These are phyloP conservation scores for Carpinus fangiana DNA, from an alignment of 306 rosid genomes.

Conservation along the genomic window DNA sequence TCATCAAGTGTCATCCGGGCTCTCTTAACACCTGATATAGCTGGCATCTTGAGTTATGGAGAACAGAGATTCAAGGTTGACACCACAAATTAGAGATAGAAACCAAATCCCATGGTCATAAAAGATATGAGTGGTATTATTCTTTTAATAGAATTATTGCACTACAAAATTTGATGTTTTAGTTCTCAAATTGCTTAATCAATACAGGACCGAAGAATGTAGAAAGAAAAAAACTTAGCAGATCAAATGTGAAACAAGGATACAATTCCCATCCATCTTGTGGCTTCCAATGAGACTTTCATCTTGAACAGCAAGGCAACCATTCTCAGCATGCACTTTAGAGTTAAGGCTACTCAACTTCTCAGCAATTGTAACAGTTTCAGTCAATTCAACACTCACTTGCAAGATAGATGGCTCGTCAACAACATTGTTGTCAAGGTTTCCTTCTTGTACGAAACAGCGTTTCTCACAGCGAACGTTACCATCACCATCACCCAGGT, in stretches of 20 bases:
- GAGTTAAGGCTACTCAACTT: slow-evolving; percentile 31
- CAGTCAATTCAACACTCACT: slow-evolving; percentile 38
- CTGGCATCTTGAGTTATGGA: slow-evolving; percentile 50
- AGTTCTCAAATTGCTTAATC: slow-evolving; percentile 6
- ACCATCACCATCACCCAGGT: slow-evolving; percentile 12
- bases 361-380: slow-evolving; percentile 32
- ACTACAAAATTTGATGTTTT: neutral
- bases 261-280: slow-evolving; percentile 46
- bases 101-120: neutral
- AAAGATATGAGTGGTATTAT: neutral
- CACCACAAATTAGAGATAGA: slow-evolving; percentile 8
- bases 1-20: slow-evolving; percentile 58
- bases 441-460: slow-evolving; percentile 2
- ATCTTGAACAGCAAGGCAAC: slow-evolving; percentile 30
- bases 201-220: slow-evolving; percentile 3
- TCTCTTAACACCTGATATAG: slow-evolving; percentile 71
- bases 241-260: slow-evolving; percentile 37
- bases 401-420: slow-evolving; percentile 29
- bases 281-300: slow-evolving; percentile 31
- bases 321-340: slow-evolving; percentile 35
- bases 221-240: slow-evolving; percentile 15
- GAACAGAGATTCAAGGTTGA: slow-evolving; percentile 20
- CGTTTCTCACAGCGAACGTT: neutral
- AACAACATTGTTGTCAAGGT: slow-evolving; percentile 21
- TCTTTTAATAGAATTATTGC: slow-evolving; percentile 11